These are phyloP conservation scores for Aciculosporium take DNA, from an alignment of 2,329 filamentous ascomycete species.

Conservation along the genomic window DNA sequence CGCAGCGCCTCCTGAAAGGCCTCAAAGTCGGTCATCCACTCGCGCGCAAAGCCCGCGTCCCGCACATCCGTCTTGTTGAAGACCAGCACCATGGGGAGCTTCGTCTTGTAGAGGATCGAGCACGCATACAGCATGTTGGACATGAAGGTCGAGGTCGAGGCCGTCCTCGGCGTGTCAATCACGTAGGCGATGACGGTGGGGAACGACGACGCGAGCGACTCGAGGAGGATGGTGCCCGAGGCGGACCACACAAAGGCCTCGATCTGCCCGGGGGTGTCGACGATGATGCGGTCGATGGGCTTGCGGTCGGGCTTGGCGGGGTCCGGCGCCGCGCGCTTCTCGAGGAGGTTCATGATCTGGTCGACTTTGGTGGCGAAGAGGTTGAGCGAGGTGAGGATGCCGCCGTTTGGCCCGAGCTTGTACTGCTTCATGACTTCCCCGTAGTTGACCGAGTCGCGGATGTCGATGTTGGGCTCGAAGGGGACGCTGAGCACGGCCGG, in stretches of 20 bases:
- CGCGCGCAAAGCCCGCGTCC: constrained; percentile 78
- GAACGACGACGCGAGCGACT: constrained; percentile 83
- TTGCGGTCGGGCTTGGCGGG: constrained; percentile 44
- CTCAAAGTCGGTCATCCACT: constrained; percentile 99
- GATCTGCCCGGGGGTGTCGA: constrained; percentile 95
- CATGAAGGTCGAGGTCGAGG: constrained; percentile 95
- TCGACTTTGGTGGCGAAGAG: constrained; percentile 97
- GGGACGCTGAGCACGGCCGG: constrained; percentile 87
- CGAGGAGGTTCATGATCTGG: constrained; percentile 75
- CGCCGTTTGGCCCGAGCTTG: constrained; percentile 91
- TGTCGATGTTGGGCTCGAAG: constrained; percentile 96
- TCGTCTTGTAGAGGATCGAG: constrained; percentile 97
- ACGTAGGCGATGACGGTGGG: constrained; percentile 95
- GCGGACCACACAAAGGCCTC: constrained; percentile 99
- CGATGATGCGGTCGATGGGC: constrained; percentile 67
- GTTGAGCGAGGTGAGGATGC: constrained; percentile 88
- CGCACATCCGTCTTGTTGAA: constrained; percentile 99
- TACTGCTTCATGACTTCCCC: constrained; percentile 99
- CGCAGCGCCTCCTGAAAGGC: constrained; percentile 78
- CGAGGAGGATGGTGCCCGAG: constrained; percentile 83
- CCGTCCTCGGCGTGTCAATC: constrained; percentile 88
- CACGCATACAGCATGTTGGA: constrained; percentile 99
- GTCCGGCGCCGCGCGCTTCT: constrained; percentile 66
- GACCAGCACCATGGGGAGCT: constrained; percentile 93
- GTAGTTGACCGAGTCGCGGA: constrained; percentile 97